phyloP scores from a whole-genome alignment of 352 stramenopile species.

The Phytopythium aichiense region DNA sequence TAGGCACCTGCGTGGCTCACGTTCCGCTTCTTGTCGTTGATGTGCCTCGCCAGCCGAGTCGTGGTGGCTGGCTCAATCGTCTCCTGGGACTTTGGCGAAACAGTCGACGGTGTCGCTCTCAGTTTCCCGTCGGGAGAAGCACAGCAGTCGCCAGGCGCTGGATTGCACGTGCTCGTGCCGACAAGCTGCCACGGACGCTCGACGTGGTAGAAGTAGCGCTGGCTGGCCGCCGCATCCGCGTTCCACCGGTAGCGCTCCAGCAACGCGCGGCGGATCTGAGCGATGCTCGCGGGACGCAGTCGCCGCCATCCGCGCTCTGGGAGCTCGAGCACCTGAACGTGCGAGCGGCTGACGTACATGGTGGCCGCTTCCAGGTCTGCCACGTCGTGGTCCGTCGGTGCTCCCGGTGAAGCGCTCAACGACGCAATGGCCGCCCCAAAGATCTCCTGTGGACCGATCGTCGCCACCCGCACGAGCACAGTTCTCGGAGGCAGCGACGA shows the following conservation, averaged over 20 bases:
- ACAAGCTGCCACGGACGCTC: slow-evolving; percentile 55
- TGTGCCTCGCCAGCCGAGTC: slow-evolving; percentile 42
- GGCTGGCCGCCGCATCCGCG: slow-evolving; percentile 23
- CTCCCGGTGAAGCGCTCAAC: slow-evolving; percentile 19
- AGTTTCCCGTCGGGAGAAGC: neutral
- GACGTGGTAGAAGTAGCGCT: slow-evolving; percentile 34
- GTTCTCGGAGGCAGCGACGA: neutral
- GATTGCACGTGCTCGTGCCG: neutral
- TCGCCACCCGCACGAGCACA: slow-evolving; percentile 61
- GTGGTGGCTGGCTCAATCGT: slow-evolving; percentile 15
- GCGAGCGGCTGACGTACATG: slow-evolving; percentile 60
- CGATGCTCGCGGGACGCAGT: slow-evolving; percentile 35
- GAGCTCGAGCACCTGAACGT: slow-evolving; percentile 57
- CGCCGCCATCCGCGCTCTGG: slow-evolving; percentile 60
- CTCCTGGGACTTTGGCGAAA: neutral
- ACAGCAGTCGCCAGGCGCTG: neutral
- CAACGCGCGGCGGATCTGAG: slow-evolving; percentile 38
- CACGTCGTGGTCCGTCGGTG: slow-evolving; percentile 18
- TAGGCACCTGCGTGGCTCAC: slow-evolving; percentile 12
- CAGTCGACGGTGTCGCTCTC: neutral
- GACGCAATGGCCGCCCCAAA: slow-evolving; percentile 50
- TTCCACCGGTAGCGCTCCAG: slow-evolving; percentile 64
- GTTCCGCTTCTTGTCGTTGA: slow-evolving; percentile 45
- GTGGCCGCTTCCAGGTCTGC: slow-evolving; percentile 14
- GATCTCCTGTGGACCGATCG: slow-evolving; percentile 66